Base-by-base conservation (phyloP, 2,329 filamentous ascomycete species). In the Elsinoe necatrix region DNA sequence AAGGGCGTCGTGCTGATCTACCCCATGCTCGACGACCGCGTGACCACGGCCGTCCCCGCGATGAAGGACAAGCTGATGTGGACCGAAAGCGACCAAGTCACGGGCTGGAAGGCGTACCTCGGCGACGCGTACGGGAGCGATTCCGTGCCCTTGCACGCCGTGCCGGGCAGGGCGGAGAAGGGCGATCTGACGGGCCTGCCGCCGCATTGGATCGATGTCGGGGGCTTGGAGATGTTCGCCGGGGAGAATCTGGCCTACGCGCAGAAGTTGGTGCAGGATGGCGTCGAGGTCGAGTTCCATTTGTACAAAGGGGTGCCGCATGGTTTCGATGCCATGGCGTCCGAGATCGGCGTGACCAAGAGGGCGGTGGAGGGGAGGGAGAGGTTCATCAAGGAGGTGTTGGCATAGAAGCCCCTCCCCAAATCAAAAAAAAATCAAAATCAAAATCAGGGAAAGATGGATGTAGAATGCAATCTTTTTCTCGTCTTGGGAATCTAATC, bases 1-100 rank as follows among this genome's bases (percentile, higher is more conserved):
- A 50, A 54, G 2, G 64, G 63, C 47, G 70, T 75, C 63, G 67
- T 77, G 47, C 69, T 78, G 12, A 65, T 74, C 47, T 73, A 73
- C 54, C 75, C 74, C 2, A 78, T 78, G 75, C 64, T 78, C 12
- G 75, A 78, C 61, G 73, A 77, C 59, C 64, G 69, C 42, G 65
- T 67, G 9, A 58, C 58, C 6, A 4, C n/a, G 7, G 47, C 47
- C 18, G 25, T 18, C 11, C 25, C 23, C 11, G 67, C 70, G 12
- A 67, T 72, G 45, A 66, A 68, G 25, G 61, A 63, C 3, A 65
- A 69, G 34, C 65, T 67, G 0, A 65, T 65, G 12, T 77, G 74
- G 72, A 65, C 63, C 1, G 61, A 62, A 4, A 66, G 65, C 41
- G 68, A 70, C 56, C 75, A 75, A 60, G 60, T 65, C 41, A 73